A percentile compares a stretch with the other conserved stretches of the same genome.
phyloP scores from a whole-genome alignment of 2,329 filamentous ascomycete species.

The Penicillium janthinellum region DNA sequence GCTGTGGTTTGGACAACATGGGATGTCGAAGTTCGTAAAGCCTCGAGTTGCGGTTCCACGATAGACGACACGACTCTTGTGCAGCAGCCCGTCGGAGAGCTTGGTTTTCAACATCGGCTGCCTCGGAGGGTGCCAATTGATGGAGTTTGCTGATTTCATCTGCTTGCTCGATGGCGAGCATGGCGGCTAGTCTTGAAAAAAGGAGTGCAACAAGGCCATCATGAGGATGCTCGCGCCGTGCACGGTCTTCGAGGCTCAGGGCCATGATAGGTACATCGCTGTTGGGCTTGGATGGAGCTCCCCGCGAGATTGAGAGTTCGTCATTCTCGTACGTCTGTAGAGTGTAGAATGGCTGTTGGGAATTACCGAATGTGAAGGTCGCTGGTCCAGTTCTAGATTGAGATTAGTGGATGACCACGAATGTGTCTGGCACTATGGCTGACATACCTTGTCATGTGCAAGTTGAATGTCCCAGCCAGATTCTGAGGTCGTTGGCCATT shows the following conservation, averaged over 20 bases:
- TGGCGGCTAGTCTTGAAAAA: conserved; percentile 53
- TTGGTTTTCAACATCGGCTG: conserved; percentile 46
- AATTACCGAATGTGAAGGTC: conserved; percentile 47
- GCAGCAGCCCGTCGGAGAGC: conserved; percentile 48
- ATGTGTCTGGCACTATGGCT: too few species aligned
- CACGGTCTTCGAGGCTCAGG: conserved; percentile 43
- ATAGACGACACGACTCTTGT: conserved; percentile 50
- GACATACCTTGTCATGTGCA: conserved; percentile 45
- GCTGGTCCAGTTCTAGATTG: conserved; percentile 41
- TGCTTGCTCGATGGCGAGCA: conserved; percentile 52
- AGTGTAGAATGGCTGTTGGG: conserved; percentile 48
- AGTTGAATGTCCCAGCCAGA: conserved; percentile 38
- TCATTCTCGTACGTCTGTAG: conserved; percentile 46
- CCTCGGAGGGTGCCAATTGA: conserved; percentile 42
- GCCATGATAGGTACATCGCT: conserved; percentile 48
- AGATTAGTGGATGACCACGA: background rate
- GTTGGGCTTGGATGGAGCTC: conserved; percentile 44
- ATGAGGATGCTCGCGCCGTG: conserved; percentile 41
- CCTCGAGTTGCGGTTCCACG: conserved; percentile 44
- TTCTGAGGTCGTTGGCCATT: conserved; percentile 46
- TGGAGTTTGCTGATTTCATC: conserved; percentile 44
- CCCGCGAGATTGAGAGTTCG: conserved; percentile 46
- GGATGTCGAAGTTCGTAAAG: conserved; percentile 52
- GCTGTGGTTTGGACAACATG: conserved; percentile 37
- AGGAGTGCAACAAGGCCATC: conserved; percentile 49